Evolutionary conservation across 2,329 filamentous ascomycete genomes (phyloP).

Genomic region (Xylariomycetidae sp.): DNA sequence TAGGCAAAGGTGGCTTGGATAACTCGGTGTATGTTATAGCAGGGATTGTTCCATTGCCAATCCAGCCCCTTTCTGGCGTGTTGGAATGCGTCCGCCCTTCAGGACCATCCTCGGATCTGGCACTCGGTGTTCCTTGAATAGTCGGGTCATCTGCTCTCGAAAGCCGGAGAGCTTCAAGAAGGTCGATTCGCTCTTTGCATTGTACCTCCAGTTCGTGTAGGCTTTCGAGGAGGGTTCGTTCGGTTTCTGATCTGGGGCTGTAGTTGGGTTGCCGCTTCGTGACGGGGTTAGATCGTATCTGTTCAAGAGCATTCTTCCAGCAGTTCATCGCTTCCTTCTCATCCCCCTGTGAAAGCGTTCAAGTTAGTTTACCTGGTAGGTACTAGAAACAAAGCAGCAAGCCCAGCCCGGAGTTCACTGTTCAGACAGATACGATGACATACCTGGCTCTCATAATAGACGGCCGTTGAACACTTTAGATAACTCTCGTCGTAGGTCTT

Average conservation of each 20-base stretch:
- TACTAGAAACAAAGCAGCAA: neutral
- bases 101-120: constrained; percentile 11
- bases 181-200: constrained; percentile 86
- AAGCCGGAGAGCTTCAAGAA: constrained; percentile 73
- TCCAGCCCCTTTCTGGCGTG: constrained; percentile 48
- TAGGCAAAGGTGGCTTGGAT: constrained; percentile 59
- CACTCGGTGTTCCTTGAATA: constrained; percentile 21
- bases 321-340: constrained; percentile 84
- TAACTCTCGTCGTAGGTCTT: constrained; percentile 98
- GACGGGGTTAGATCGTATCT: constrained; percentile 81
- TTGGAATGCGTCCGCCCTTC: constrained; percentile 12
- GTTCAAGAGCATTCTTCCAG: constrained; percentile 82
- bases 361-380: too few relatives aligned
- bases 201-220: constrained; percentile 79
- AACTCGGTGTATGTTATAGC: constrained; percentile 74
- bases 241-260: constrained; percentile 70
- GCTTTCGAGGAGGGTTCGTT: constrained; percentile 75
- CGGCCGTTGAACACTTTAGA: constrained; percentile 86
- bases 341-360: constrained; percentile 59
- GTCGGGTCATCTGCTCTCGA: constrained; percentile 45
- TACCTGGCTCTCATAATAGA: constrained; percentile 93
- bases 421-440: constrained; percentile 2
- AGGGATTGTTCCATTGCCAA: constrained; percentile 77
- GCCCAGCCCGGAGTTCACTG: neutral
- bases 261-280: constrained; percentile 66